phyloP scores from a whole-genome alignment of 78 protist species.

The Planoprotostelium fungivorum region DNA sequence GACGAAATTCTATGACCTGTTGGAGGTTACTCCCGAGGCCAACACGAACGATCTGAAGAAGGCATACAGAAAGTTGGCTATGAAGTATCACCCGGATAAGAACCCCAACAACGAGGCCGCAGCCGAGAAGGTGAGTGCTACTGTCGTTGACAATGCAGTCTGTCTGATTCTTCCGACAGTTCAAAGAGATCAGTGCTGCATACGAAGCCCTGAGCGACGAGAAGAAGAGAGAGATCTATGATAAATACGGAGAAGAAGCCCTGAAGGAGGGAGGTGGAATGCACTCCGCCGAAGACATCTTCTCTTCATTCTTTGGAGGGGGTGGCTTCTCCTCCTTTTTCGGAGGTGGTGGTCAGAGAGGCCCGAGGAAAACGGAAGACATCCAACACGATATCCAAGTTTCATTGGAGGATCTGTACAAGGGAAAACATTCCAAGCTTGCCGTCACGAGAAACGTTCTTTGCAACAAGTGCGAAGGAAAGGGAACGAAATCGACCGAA shows the following conservation, averaged over 20 bases:
- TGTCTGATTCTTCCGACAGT: conserved; percentile 9
- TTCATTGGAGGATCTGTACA: conserved; percentile 92
- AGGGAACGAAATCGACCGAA: conserved; percentile 41
- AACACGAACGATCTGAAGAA: conserved; percentile 47
- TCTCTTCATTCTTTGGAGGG: conserved; percentile 72
- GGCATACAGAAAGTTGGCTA: conserved; percentile 33
- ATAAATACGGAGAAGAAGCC: conserved; percentile 89
- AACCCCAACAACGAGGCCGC: conserved; percentile 20
- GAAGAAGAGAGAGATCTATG: conserved; percentile 87
- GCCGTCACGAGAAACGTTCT: conserved; percentile 71
- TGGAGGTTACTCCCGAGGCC: conserved; percentile 54
- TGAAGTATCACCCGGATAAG: conserved; percentile 52
- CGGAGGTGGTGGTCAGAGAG: conserved; percentile 38
- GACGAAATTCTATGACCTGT: conserved; percentile 36
- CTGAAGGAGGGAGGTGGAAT: conserved; percentile 77
- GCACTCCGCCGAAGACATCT: conserved; percentile 61
- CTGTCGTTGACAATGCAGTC: background rate
- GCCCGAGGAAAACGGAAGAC: conserved; percentile 61
- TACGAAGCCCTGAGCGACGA: conserved; percentile 86
- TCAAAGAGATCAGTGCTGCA: conserved; percentile 88
- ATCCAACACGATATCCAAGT: conserved; percentile 50
- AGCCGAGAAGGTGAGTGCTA: background rate
- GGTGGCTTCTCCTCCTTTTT: conserved; percentile 68
- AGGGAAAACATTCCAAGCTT: conserved; percentile 86
- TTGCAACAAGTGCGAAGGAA: conserved; percentile 84